These are phyloP conservation scores for Trifolium fragiferum DNA, from an alignment of 306 rosid species.

Conservation along the genomic window DNA sequence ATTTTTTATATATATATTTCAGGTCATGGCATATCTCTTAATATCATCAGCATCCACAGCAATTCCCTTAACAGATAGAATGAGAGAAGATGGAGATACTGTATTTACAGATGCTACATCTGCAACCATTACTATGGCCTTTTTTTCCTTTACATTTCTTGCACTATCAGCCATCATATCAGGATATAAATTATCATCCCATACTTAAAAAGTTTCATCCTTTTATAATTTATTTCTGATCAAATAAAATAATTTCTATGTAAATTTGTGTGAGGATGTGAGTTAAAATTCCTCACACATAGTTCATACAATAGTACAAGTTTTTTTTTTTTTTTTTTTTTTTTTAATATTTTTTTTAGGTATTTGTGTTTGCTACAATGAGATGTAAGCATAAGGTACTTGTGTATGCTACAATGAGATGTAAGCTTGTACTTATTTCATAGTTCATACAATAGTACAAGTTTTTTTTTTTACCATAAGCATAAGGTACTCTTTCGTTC, in stretches of 20 bases:
- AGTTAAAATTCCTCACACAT: neutral
- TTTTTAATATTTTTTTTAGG: too few relatives aligned
- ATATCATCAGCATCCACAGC: conserved; percentile 73
- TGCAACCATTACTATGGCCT: conserved; percentile 63
- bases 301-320: too few relatives aligned
- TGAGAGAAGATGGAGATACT: conserved; percentile 55
- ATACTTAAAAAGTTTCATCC: conserved; percentile 40
- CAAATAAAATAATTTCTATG: neutral
- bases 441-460: neutral
- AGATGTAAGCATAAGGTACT: neutral
- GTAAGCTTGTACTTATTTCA: neutral
- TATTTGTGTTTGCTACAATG: neutral
- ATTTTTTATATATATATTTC: conserved; percentile 20
- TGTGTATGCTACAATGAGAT: neutral
- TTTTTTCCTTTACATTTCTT: conserved; percentile 58
- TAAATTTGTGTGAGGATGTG: neutral
- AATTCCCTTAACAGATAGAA: conserved; percentile 55
- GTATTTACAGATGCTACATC: conserved; percentile 60
- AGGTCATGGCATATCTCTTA: conserved; percentile 73
- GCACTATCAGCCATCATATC: conserved; percentile 60
- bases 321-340: too few relatives aligned
- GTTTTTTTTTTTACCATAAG: too few relatives aligned
- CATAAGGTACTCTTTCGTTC: too few relatives aligned
- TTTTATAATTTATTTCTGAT: neutral
- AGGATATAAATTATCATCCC: conserved; percentile 59